Evolutionary conservation across 2,329 filamentous ascomycete species (phyloP), one percentile per base, ranked within the genome.

Genomic region (Alternaria solani): DNA sequence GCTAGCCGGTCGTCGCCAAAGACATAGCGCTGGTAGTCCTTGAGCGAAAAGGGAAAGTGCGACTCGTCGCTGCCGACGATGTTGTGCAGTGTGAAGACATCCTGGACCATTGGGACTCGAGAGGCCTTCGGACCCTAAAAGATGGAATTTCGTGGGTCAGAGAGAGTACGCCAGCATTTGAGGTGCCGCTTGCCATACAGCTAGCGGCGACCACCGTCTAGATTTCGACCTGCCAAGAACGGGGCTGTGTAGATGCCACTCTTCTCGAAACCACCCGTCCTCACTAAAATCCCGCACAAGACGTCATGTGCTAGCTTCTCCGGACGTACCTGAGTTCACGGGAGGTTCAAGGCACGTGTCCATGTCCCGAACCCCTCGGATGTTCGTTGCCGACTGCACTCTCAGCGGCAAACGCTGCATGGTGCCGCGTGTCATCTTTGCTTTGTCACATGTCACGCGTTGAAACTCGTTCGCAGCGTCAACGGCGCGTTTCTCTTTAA

Each of bases 1-100:
- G 69, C 68, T 68, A 69, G 60, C 57, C 58, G 64, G 59, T 66
- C 66, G 60, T 70, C 66, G 39, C 69, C 69, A 56, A 72, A 72
- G n/a, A 70, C 56, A 51, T 69, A 72, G 41, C 62, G 65, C 49
- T 70, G 68, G 49, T 70, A 72, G 39, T 70, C 68, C 14, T 62
- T 63, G 56, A 67, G 44, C 34, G 66, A 48, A 43, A 72, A 68
- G 18, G 69, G 69, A 44, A 69, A 69, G 32, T 36, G 32, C 39
- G 60, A 57, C 25, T 58, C 54, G 14, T 64, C 55, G 47, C 52
- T 62, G 53, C 51, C 63, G 48, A 55, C 28, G 43, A 66, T 66
- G 49, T 61, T 55, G 61, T 69, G 61, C 39, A 70, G 63, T 51
- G 65, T 58, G 51, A 70, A 65, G 43, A 68, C 68, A 66, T 68